Conservation (phyloP, 169 alveolate species). For the Plasmodium relictum region DNA sequence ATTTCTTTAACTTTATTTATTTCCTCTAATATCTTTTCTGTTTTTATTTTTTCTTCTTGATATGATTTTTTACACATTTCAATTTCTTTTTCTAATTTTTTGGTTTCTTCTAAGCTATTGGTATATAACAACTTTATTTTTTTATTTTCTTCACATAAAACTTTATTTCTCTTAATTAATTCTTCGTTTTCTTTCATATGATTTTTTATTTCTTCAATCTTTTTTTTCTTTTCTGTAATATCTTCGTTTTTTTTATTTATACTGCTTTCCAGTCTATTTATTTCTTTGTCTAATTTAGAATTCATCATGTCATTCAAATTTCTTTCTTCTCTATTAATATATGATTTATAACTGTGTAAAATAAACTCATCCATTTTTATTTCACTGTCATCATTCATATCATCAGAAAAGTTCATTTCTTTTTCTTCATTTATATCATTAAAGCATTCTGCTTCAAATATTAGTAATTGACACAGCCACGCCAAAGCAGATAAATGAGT, state of each 20-base stretch:
- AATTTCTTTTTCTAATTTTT: constrained; percentile 67
- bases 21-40: constrained; percentile 58
- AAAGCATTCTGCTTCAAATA: constrained; percentile 85
- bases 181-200: constrained; percentile 76
- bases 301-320: constrained; percentile 49
- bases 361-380: constrained; percentile 75
- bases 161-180: constrained; percentile 67
- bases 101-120: constrained; percentile 72
- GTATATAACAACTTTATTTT: constrained; percentile 54
- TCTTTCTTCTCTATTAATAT: constrained; percentile 58
- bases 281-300: constrained; percentile 59
- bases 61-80: constrained; percentile 64
- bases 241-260: constrained; percentile 48
- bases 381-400: constrained; percentile 47
- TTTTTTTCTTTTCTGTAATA: constrained; percentile 66
- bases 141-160: constrained; percentile 69
- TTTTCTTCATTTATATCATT: constrained; percentile 80
- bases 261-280: constrained; percentile 20
- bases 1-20: constrained; percentile 62
- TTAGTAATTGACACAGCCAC: constrained; percentile 88
- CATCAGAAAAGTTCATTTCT: constrained; percentile 77
- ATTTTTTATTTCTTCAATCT: constrained; percentile 68
- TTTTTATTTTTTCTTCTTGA: constrained; percentile 59
- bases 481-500: constrained; percentile 87
- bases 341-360: constrained; percentile 50